These are phyloP conservation scores for Echites panduratus DNA, from an alignment of 257 asterid genomes.

Conservation along the genomic window DNA sequence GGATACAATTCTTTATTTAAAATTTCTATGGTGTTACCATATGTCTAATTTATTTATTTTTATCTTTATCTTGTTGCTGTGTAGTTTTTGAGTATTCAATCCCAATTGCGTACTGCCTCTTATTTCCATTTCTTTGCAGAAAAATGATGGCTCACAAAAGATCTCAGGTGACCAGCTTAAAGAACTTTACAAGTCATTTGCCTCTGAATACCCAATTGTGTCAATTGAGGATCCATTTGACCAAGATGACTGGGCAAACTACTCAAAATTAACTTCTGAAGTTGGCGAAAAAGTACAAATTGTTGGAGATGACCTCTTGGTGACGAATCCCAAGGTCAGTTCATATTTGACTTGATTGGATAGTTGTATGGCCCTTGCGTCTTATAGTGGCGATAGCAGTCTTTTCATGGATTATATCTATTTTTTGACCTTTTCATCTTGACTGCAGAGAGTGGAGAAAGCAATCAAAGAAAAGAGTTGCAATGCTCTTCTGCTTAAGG, in stretches of 20 bases:
- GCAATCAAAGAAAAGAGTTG: conserved; percentile 88
- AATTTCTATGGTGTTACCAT: not conserved
- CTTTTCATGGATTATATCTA: not conserved
- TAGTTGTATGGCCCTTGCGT: not conserved
- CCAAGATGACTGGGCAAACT: conserved; percentile 96
- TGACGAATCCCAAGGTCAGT: conserved; percentile 87
- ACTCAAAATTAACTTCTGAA: conserved; percentile 69
- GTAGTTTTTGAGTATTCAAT: not conserved
- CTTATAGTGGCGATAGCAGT: too few species aligned
- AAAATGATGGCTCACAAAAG: conserved; percentile 70
- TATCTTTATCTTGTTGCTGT: not conserved
- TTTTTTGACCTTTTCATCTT: not conserved
- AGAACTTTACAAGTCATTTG: conserved; percentile 87
- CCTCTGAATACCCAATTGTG: conserved; percentile 75
- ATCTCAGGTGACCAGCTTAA: conserved; percentile 89
- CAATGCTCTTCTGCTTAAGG: conserved; percentile 98
- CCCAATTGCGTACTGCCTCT: not conserved
- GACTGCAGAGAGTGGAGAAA: conserved; percentile 80
- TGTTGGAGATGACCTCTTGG: conserved; percentile 95
- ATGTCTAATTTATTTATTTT: not conserved
- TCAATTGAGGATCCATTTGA: conserved; percentile 97
- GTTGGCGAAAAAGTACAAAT: conserved; percentile 82
- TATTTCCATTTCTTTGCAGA: conserved; percentile 37
- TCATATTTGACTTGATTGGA: not conserved
- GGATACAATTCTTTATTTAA: not conserved